Evolutionary conservation across 75 land plant species (phyloP).

Genomic region (Cupressus sempervirens): DNA sequence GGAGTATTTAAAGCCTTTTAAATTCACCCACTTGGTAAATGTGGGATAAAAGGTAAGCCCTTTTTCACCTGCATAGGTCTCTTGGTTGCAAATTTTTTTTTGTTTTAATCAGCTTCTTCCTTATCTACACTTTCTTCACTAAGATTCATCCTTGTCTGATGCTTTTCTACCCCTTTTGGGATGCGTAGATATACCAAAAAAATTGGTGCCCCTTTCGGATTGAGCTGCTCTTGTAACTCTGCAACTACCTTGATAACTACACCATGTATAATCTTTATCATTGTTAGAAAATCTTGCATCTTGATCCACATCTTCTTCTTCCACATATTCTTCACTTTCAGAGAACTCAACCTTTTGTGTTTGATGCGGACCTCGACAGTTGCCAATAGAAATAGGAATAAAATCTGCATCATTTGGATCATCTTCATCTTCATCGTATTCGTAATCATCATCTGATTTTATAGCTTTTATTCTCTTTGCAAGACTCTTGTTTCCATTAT

Average conservation of each 20-base stretch:
- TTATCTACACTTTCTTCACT: too few relatives aligned
- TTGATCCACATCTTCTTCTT: constrained; percentile 58
- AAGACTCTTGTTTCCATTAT: constrained; percentile 13
- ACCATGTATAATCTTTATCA: constrained; percentile 33
- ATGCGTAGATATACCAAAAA: constrained; percentile 17
- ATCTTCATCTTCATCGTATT: constrained; percentile 55
- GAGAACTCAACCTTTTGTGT: constrained; percentile 1
- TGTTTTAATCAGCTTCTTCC: too few relatives aligned
- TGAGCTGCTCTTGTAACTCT: constrained; percentile 34
- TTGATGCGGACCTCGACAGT: constrained; percentile 15
- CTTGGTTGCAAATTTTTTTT: too few relatives aligned
- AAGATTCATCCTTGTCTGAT: constrained; percentile 54
- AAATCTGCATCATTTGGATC: constrained; percentile 95
- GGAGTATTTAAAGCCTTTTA: too few relatives aligned
- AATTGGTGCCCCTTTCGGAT: constrained; percentile 24
- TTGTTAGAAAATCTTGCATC: constrained; percentile 67
- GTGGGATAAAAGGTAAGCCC: too few relatives aligned
- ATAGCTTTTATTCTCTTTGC: constrained; percentile 30
- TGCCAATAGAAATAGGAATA: constrained; percentile 56
- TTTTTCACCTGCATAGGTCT: too few relatives aligned
- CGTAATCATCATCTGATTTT: constrained; percentile 33
- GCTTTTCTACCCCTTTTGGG: constrained; percentile 41
- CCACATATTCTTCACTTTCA: constrained; percentile 63
- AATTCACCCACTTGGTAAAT: too few relatives aligned
- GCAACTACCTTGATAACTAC: constrained; percentile 23